Evolutionary conservation across 164 flowering plant genomes (phyloP), one percentile per base, ranked within the genome.

Genomic region (Stephania cephalantha): DNA sequence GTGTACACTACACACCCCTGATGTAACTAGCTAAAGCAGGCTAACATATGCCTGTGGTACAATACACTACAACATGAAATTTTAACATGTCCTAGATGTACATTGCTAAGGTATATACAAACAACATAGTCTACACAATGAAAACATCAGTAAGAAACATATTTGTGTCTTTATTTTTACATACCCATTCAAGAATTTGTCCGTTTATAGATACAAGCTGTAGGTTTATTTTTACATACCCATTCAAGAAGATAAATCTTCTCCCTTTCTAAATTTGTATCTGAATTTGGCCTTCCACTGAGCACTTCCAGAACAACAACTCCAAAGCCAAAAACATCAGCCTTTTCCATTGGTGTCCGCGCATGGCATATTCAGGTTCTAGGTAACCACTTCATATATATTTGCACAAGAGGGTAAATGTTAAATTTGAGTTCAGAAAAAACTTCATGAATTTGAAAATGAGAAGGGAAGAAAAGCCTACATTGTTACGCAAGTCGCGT

Each of bases 401-500:
- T 7, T 13, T 5, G 5, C 64, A 31, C 17, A 68, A 69, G 42
- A 20, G n/a, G 6, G 7, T 7, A 30, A 6, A 6, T 73, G 17
- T 7, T 63, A n/a, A 20, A 3, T 63, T 45, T 70, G 52, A n/a
- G 15, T 5, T 17, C 18, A 7, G 9, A n/a, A 7, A 48, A 29
- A 7, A 53, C 2, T 3, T 30, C 9, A 9, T n/a, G 3, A 48
- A 5, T 45, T 9, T 13, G 3, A 73, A 73, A 44, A 0, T 6
- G 7, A 46, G 13, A n/a, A 67, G 9, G 35, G 35, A 1, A 69
- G 44, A 3, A 30, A 69, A 48, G 29, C 78, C 81, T 78, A 85
- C 87, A 78, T 53, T 10, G 87, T 85, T 9, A 85, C 87, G 87
- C 87, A 69, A 85, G 82, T 25, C 84, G 76, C 1, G 87, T 85